Evolutionary conservation across 1,284 basidiomycete genomes (phyloP).

Genomic region (Fomitiporia mediterranea): DNA sequence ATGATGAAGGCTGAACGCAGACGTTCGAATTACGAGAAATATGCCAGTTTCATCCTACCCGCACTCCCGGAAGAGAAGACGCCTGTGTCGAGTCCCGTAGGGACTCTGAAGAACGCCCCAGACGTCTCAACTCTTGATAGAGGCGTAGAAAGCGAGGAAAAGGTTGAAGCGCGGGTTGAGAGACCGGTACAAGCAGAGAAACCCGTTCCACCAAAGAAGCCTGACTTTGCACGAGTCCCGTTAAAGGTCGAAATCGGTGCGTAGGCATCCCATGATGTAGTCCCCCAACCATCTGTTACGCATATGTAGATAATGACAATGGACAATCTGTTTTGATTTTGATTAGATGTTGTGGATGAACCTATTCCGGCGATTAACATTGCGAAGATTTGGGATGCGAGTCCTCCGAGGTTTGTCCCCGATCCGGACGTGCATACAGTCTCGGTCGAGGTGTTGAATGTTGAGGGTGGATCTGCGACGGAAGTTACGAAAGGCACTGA

Average conservation of each 20-base stretch:
- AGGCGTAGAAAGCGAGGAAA: not conserved
- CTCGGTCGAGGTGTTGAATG: slow-evolving; percentile 63
- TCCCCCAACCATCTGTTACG: not conserved
- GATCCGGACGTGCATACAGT: slow-evolving; percentile 47
- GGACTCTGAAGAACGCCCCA: slow-evolving; percentile 42
- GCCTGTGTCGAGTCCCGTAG: slow-evolving; percentile 50
- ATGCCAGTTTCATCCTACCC: slow-evolving; percentile 56
- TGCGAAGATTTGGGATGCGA: slow-evolving; percentile 37
- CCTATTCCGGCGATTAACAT: slow-evolving; percentile 50
- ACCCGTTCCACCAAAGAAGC: slow-evolving; percentile 5
- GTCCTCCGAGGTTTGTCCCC: slow-evolving; percentile 27
- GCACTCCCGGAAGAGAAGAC: slow-evolving; percentile 64
- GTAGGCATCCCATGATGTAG: slow-evolving; percentile 6
- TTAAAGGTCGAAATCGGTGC: slow-evolving; percentile 17
- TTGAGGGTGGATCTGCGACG: slow-evolving; percentile 42
- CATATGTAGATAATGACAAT: slow-evolving; percentile 10
- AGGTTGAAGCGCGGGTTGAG: slow-evolving; percentile 16
- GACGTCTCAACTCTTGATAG: slow-evolving; percentile 22
- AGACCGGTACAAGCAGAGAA: slow-evolving; percentile 11
- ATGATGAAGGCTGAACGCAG: slow-evolving; percentile 43
- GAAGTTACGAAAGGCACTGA: slow-evolving; percentile 16
- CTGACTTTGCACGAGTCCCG: slow-evolving; percentile 3
- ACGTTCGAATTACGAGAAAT: slow-evolving; percentile 62
- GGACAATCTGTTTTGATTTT: not conserved
- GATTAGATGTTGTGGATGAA: slow-evolving; percentile 38